phyloP scores from a whole-genome alignment of 2,329 filamentous ascomycete species.

The Fusarium annulatum region DNA sequence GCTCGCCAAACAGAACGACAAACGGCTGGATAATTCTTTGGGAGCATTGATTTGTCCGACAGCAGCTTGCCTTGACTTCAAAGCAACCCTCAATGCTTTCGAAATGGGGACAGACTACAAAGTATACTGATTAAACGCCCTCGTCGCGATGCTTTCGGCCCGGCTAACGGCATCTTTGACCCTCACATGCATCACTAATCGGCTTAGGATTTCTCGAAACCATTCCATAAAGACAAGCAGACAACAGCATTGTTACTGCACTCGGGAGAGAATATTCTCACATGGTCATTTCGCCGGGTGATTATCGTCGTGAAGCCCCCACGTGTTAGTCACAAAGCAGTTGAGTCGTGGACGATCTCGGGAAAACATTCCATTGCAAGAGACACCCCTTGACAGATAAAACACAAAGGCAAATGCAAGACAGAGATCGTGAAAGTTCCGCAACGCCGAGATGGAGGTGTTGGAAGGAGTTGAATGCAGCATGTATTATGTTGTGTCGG shows the following conservation, averaged over 20 bases:
- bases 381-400: not conserved
- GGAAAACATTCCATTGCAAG: conserved; percentile 9
- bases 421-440: conserved; percentile 12
- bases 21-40: not conserved
- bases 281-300: not conserved
- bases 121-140: not conserved
- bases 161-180: not conserved
- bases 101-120: not conserved
- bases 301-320: not conserved
- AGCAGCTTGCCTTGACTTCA: not conserved
- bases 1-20: not conserved
- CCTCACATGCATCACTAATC: not conserved
- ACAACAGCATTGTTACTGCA: not conserved
- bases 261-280: not conserved
- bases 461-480: not conserved
- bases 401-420: not conserved
- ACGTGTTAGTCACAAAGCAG: conserved; percentile 3
- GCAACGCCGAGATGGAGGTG: not conserved
- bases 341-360: conserved; percentile 8
- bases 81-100: not conserved
- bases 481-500: not conserved
- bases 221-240: not conserved
- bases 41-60: not conserved
- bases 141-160: not conserved
- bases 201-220: not conserved